Percentiles rank a stretch among this genome's conserved stretches.
Evolutionary conservation across 768 basidiomycete species (phyloP).

Genomic region (Dacryopinax primogenitus): DNA sequence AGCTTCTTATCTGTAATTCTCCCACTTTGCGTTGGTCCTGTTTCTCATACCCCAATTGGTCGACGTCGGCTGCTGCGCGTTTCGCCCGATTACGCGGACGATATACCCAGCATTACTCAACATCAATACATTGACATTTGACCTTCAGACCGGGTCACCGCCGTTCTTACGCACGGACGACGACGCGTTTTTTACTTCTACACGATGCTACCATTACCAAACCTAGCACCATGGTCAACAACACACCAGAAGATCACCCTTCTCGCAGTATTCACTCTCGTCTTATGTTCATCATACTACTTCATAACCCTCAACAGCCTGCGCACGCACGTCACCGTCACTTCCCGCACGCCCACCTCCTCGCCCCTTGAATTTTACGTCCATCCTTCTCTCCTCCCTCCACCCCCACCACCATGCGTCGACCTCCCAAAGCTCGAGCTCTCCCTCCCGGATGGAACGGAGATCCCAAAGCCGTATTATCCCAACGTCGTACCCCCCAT

Average conservation of each 20-base stretch:
- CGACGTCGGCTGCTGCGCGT: too few species aligned
- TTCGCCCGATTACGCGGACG: too few species aligned
- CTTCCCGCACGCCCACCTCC: not conserved
- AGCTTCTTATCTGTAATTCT: too few species aligned
- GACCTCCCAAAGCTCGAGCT: not conserved
- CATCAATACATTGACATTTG: too few species aligned
- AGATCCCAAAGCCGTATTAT: not conserved
- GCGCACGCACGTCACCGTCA: not conserved
- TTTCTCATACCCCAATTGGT: too few species aligned
- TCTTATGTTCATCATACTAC: not conserved
- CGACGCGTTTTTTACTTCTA: too few species aligned
- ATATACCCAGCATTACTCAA: too few species aligned
- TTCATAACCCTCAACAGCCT: not conserved
- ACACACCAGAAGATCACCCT: not conserved
- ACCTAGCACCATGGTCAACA: not conserved
- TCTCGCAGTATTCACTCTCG: not conserved
- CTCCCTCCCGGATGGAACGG: not conserved
- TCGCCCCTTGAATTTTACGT: not conserved
- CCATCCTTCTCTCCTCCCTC: constrained; percentile 4
- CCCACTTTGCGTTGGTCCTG: too few species aligned
- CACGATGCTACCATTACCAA: not conserved
- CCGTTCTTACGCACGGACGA: too few species aligned
- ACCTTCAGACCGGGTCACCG: too few species aligned
- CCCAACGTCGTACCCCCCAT: constrained; percentile 7
- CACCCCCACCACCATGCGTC: not conserved